Evolutionary conservation across 2,329 filamentous ascomycete genomes (phyloP), one percentile per base, ranked within the genome.

Genomic region (Aspergillus puulaauensis): DNA sequence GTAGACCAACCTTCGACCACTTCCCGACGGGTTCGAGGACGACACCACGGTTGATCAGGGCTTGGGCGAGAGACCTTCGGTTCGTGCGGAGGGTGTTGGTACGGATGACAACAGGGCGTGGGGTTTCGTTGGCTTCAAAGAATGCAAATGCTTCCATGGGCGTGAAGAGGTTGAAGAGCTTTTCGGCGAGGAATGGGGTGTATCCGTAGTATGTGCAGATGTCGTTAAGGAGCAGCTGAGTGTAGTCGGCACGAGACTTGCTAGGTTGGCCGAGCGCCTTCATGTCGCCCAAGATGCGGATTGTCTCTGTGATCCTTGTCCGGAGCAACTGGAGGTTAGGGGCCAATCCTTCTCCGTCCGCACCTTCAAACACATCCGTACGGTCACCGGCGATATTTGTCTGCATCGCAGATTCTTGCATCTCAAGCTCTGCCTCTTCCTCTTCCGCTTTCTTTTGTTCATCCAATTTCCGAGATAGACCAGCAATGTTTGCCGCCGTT

Each of bases 161-260:
- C 1, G 92, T 87, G 78, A 99, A 98, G 6, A 99, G 86, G 70
- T 89, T 88, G 79, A 93, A 92, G 15, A 99, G 86, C 82, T 98
- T 99, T 77, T 96, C 91, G 4, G 93, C 95, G n/a, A 99, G 83
- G 77, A 89, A 98, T 39, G 89, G 86, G 3, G 90, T 96, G 80
- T 99, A 99, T 59, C 93, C 93, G 73, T 99, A 99, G 82, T 99
- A 99, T 56, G 89, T 86, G 79, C 92, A 97, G 58, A 98, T 90
- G 70, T 99, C 95, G 76, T 91, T 90, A 60, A 98, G 77, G 55
- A 99, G 82, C 74, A 96, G 90, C 21, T 86, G 81, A 14, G 90
- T 91, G 75, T 99, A 98, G 71, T 98, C 95, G 52, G 89, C 85
- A 67, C 95, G 86, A 56, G 91, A 96, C 65, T 90, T 86, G 31